Conservation (phyloP, 768 basidiomycete species). For the Boletus tomentosulus region DNA sequence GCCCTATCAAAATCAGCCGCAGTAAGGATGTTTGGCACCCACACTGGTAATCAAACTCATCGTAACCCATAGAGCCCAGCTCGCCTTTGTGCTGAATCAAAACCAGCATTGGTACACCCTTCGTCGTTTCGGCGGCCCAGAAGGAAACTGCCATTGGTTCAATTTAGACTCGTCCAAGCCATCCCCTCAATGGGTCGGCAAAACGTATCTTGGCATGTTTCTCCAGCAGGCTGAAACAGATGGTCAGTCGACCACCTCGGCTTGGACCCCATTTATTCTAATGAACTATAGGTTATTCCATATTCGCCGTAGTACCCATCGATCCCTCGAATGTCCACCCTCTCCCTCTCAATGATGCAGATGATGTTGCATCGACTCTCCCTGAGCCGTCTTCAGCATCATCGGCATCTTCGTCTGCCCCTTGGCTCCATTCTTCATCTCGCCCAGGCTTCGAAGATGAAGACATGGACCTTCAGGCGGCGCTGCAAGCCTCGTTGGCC, state of each 20-base stretch:
- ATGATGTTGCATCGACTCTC: conserved; percentile 63
- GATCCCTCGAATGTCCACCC: conserved; percentile 50
- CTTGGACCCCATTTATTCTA: conserved; percentile 2
- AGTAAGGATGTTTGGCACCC: conserved; percentile 45
- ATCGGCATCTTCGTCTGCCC: conserved; percentile 7
- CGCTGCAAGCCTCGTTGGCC: conserved; percentile 75
- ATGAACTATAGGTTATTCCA: conserved; percentile 62
- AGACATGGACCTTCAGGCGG: conserved; percentile 84
- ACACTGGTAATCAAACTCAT: conserved; percentile 7
- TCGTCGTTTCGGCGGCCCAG: conserved; percentile 66
- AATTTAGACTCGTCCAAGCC: conserved; percentile 77
- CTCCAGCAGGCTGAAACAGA: conserved; percentile 83
- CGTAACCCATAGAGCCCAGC: conserved; percentile 53
- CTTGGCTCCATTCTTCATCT: conserved; percentile 9
- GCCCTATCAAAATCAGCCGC: conserved; percentile 66
- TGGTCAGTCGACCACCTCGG: conserved; percentile 42
- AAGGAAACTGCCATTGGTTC: conserved; percentile 70
- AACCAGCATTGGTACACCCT: conserved; percentile 89
- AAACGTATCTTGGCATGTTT: conserved; percentile 80
- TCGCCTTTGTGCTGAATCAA: conserved; percentile 84
- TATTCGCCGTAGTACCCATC: conserved; percentile 67
- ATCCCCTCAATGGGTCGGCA: conserved; percentile 78
- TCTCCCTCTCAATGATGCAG: conserved; percentile 65
- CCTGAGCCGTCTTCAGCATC: conserved; percentile 46
- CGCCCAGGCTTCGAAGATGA: conserved; percentile 63